A percentile compares a stretch with the other conserved stretches of the same genome.
Conservation (phyloP, 208 protist genomes). For the Crithidia sp. region DNA sequence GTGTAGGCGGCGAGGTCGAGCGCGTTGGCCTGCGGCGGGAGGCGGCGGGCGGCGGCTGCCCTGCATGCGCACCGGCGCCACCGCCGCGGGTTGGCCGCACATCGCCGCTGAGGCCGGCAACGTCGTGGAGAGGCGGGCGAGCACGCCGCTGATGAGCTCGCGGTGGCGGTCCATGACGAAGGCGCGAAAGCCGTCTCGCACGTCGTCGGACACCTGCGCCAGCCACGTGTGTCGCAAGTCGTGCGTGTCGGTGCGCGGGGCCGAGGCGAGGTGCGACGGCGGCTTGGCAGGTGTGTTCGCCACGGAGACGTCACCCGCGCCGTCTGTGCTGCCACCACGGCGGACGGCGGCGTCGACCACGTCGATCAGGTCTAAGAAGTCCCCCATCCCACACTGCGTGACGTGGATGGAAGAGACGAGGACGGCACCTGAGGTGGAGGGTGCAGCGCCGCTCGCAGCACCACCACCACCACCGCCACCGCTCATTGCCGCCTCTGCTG, state of each 20-base stretch:
- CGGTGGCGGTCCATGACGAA: constrained; percentile 75
- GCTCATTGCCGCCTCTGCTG: constrained; percentile 8
- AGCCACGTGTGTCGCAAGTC: constrained; percentile 52
- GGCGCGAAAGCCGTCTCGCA: constrained; percentile 57
- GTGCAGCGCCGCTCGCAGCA: background rate
- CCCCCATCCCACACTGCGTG: constrained; percentile 42
- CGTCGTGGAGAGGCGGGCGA: constrained; percentile 42
- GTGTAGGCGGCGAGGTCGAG: constrained; percentile 61
- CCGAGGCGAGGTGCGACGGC: background rate
- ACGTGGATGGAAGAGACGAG: constrained; percentile 33
- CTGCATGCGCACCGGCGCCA: constrained; percentile 30
- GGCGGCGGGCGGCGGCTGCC: constrained; percentile 15
- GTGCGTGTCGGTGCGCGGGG: constrained; percentile 26
- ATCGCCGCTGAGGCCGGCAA: constrained; percentile 37
- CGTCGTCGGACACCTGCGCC: constrained; percentile 45
- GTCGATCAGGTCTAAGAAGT: constrained; percentile 42
- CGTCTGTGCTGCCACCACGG: constrained; percentile 2
- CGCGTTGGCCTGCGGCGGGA: constrained; percentile 35
- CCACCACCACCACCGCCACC: background rate
- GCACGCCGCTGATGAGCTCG: constrained; percentile 50
- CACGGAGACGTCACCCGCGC: background rate
- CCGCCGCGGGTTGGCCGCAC: constrained; percentile 25
- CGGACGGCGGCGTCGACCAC: constrained; percentile 25
- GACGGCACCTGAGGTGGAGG: constrained; percentile 3
- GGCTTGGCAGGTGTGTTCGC: background rate